Base-by-base conservation (phyloP, 1,139 yeast genomes). In the Pichia sp. region DNA sequence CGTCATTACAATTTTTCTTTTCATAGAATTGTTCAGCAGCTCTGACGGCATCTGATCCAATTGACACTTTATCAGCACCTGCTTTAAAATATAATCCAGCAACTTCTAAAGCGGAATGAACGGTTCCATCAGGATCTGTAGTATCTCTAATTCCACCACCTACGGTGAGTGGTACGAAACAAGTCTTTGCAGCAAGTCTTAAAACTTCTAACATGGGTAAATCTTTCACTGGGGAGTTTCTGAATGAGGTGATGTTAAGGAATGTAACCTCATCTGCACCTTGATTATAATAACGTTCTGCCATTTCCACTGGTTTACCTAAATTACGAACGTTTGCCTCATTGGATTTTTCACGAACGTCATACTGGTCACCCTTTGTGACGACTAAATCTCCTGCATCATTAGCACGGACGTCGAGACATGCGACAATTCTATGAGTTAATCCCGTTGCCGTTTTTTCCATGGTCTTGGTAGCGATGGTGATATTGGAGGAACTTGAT, bases 251-350 rank as follows among this genome's bases (percentile, higher is more conserved):
- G 48, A 91, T 91, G 56, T 91, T 91, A 49, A 91, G 69, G 52
- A 91, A 91, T 0, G 97, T 88, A 25, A 91, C 79, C 59, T 91
- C 98, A 56, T 91, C 98, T 0, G 98, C 97, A 16, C 98, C 98
- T 62, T 91, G 96, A 23, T 70, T 63, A 54, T 84, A 91, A 58
- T 91, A 91, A 50, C 77, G 77, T 42, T 86, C 81, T 4, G 98
- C 98, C 58, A 91, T 66, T 53, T 85, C 87, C 1, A 91, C 96
- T 1, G 98, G 98, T 58, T 91, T 91, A 19, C 98, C 98, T 40
- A 91, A 67, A 55, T 91, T 91, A 58, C 97, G 72, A 13, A 91
- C 96, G 31, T 72, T 69, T 35, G 69, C 71, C 16, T 56, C 64
- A 6, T 55, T 57, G 13, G 62, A 53, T 45, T 79, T 71, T 52